Evolutionary conservation across 2,329 filamentous ascomycete species (phyloP), one percentile per base, ranked within the genome.

Genomic region (Mycosphaerella sp.): DNA sequence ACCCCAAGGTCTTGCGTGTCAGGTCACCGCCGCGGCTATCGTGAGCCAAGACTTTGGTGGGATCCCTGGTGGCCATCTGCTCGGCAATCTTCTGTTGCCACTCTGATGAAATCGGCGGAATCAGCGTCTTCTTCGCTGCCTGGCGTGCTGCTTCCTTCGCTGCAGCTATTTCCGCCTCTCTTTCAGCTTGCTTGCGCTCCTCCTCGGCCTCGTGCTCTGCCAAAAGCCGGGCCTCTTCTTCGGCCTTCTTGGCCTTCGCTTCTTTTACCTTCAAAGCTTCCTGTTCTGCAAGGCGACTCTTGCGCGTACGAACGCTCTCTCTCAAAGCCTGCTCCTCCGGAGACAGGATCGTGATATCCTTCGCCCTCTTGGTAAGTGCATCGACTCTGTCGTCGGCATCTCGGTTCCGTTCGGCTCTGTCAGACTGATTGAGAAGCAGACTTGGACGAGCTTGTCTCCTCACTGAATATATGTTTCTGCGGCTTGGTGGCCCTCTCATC

Each of bases 1-100:
- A 84, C n/a, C 70, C 72, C 60, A 89, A 84, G 62, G 87, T 84
- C 46, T 80, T 78, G 1, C 71, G 65, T 1, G 64, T 71, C 13
- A 87, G 68, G 10, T 77, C 60, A 43, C 39, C 66, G 59, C 46
- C 68, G 53, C 76, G 57, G 30, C 30, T 64, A 58, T 35, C 67
- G 55, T 17, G 71, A 63, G n/a, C 63, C 59, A 66, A 18, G 10
- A 59, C 42, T 4, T 56, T 41, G 14, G 41, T 43, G 18, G 49
- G 42, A 48, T 58, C 49, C n/a, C 48, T 56, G 40, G 28, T 53
- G 10, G 48, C 49, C 32, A 75, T 59, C 0, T 70, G 72, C 9
- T 52, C 51, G 6, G 60, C 41, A n/a, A 77, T 66, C 32, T 59
- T 66, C 1, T 56, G 35, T 8, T 69, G 60, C 74, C 74, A 77